Percentiles rank a stretch among this genome's conserved stretches.
Evolutionary conservation across 1,139 yeast species (phyloP).

Genomic region (Candida sojae): DNA sequence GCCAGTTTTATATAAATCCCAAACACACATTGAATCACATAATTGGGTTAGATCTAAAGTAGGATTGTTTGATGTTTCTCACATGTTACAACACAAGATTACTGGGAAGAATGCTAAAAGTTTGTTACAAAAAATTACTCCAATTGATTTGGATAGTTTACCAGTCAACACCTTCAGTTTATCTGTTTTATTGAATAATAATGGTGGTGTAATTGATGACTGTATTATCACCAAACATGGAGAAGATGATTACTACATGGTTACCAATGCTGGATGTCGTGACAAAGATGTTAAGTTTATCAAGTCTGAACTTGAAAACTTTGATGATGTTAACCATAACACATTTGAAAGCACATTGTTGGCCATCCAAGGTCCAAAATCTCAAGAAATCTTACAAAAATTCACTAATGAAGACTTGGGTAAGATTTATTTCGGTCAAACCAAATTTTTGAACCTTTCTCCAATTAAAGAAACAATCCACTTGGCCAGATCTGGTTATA

Average conservation of each 20-base stretch:
- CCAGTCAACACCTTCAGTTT: conserved; percentile 65
- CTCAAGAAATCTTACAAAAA: conserved; percentile 65
- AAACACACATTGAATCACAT: conserved; percentile 89
- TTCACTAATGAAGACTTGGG: conserved; percentile 61
- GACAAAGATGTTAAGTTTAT: conserved; percentile 75
- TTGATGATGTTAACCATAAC: conserved; percentile 54
- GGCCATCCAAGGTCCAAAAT: conserved; percentile 91
- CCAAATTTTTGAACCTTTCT: conserved; percentile 56
- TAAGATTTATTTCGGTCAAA: conserved; percentile 72
- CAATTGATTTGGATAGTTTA: conserved; percentile 69
- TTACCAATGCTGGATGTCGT: conserved; percentile 96
- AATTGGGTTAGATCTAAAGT: conserved; percentile 88
- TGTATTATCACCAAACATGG: conserved; percentile 85
- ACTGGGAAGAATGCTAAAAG: conserved; percentile 68
- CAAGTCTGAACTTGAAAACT: conserved; percentile 47
- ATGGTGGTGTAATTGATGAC: conserved; percentile 91
- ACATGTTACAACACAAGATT: conserved; percentile 89
- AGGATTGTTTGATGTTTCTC: conserved; percentile 94
- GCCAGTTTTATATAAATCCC: conserved; percentile 87
- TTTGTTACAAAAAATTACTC: conserved; percentile 78
- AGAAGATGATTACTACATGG: conserved; percentile 79
- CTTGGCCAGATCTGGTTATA: conserved; percentile 92
- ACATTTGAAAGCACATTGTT: conserved; percentile 75
- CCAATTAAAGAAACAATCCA: conserved; percentile 52
- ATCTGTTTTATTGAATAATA: conserved; percentile 70